These are phyloP conservation scores for Rhodocollybia butyracea DNA, from an alignment of 768 basidiomycete species.

Conservation along the genomic window DNA sequence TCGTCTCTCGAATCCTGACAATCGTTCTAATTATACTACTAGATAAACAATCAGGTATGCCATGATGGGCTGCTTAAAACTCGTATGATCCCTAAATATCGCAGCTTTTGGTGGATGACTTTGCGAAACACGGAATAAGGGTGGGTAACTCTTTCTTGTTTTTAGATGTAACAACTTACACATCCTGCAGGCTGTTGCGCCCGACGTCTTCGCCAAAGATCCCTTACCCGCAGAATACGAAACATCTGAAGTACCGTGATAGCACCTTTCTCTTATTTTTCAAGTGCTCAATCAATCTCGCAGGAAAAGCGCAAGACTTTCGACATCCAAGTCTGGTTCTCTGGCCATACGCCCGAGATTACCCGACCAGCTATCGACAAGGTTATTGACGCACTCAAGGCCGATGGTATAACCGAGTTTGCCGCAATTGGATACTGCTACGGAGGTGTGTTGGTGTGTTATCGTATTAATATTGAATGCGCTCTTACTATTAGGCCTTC, in stretches of 20 bases:
- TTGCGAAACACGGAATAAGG: slow-evolving; percentile 13
- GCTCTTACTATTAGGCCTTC: neutral
- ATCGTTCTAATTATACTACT: too few relatives aligned
- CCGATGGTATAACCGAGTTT: slow-evolving; percentile 52
- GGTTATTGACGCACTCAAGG: slow-evolving; percentile 55
- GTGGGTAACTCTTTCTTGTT: neutral
- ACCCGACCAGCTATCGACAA: slow-evolving; percentile 53
- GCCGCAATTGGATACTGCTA: slow-evolving; percentile 69
- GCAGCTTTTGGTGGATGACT: slow-evolving; percentile 13
- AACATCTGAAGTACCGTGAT: neutral
- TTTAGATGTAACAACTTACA: neutral
- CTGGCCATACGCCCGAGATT: slow-evolving; percentile 30
- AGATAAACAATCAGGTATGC: too few relatives aligned
- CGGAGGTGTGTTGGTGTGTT: slow-evolving; percentile 39
- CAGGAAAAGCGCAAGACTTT: neutral
- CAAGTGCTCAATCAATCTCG: neutral
- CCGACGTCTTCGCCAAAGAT: slow-evolving; percentile 12
- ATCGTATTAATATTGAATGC: neutral
- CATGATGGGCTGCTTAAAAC: neutral
- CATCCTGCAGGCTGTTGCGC: slow-evolving; percentile 12
- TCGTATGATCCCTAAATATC: neutral
- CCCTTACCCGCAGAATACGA: slow-evolving; percentile 9
- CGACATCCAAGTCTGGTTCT: neutral
- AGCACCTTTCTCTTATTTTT: neutral
- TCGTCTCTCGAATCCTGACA: neutral